Evolutionary conservation across 371 early-diverging fungal genomes (phyloP).

Genomic region (Syncephalastrum racemosum): DNA sequence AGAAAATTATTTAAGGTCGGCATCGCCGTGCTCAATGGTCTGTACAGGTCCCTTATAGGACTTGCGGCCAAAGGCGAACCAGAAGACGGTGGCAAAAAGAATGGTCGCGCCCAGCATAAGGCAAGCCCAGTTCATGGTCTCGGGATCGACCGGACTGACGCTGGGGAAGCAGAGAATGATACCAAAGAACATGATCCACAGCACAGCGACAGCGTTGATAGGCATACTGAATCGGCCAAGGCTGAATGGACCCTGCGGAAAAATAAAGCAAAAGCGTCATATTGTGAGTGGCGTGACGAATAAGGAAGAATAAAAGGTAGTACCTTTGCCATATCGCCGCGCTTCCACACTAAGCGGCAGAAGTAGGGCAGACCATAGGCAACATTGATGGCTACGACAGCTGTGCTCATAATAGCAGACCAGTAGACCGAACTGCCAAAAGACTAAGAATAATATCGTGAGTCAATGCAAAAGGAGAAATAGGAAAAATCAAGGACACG

Average conservation of each 20-base stretch:
- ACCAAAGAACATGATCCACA: conserved; percentile 29
- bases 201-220: conserved; percentile 19
- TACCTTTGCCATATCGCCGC: conserved; percentile 15
- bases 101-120: conserved; percentile 28
- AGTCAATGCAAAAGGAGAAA: background rate
- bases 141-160: conserved; percentile 15
- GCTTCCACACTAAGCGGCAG: conserved; percentile 29
- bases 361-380: conserved; percentile 26
- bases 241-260: conserved; percentile 21
- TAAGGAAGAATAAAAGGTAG: background rate
- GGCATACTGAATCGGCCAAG: conserved; percentile 25
- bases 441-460: conserved; percentile 6
- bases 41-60: conserved; percentile 19
- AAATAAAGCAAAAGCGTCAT: background rate
- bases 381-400: conserved; percentile 27
- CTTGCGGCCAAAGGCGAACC: conserved; percentile 19
- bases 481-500: background rate
- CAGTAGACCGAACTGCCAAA: conserved; percentile 24
- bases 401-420: conserved; percentile 23
- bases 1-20: no score
- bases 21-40: no score
- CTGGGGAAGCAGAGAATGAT: conserved; percentile 29
- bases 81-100: conserved; percentile 20
- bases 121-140: conserved; percentile 27
- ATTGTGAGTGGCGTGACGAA: background rate